Base-by-base conservation (phyloP, 345 rosid genomes). In the Pugionium cornutum region DNA sequence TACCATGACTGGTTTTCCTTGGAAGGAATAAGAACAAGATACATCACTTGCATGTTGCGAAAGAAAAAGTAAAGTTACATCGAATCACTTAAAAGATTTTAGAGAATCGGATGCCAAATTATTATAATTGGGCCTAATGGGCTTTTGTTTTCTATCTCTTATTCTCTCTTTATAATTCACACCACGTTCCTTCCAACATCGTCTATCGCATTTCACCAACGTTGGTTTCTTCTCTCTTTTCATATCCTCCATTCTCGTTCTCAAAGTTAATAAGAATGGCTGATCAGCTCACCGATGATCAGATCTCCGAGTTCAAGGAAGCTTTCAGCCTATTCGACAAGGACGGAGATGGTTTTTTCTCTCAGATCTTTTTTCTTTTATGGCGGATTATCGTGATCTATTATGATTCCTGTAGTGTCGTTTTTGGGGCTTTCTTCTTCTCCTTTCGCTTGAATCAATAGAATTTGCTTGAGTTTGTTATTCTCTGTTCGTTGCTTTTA, bases 271-370 rank as follows among this genome's bases (percentile, higher is more conserved):
- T 2, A 55, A 28, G 35, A 54, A 80, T 80, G 83, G 81, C 81
- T 26, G 83, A 80, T 77, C 83, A 80, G 65, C 79, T 80, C 40
- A 72, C 81, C 33, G 81, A 75, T 58, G 78, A 75, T 33, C 78
- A 75, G 78, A 75, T 75, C 78, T 75, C 78, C 1, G 78, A 75
- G 76, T 80, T 80, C 68, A 80, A 80, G 65, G 83, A 80, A 72
- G 83, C 84, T 39, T 78, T 78, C 64, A 78, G 84, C 65, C 77
- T 76, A 0, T 81, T 76, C 70, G 82, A 76, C 62, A 78, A 81
- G 65, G 85, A 82, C 41, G 85, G 85, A 57, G 85, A 82, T 66
- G 85, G 85, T 82, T 54, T 39, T 4, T 5, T 62, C 64, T 62
- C 64, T 61, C 72, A 34, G 50, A 48, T 73, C 77, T 57, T 47